phyloP scores from a whole-genome alignment of 2,329 filamentous ascomycete genomes.

The Alternaria conjuncta region DNA sequence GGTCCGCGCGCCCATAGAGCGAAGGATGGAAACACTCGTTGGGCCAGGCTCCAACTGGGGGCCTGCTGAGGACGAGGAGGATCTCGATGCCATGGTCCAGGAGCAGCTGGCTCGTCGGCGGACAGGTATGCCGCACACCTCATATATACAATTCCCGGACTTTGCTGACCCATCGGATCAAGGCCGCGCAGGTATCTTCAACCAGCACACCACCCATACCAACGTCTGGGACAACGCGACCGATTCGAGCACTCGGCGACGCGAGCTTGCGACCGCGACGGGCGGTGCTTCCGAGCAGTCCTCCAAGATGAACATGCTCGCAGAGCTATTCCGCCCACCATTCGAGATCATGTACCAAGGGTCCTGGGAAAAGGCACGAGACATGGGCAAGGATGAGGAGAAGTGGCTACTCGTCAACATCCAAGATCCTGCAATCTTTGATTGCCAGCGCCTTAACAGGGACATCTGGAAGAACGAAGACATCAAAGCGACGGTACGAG shows the following conservation, averaged over 20 bases:
- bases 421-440: conserved; percentile 90
- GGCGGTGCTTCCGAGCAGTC: conserved; percentile 70
- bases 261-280: conserved; percentile 65
- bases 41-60: conserved; percentile 69
- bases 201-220: conserved; percentile 63
- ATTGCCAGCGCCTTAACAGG: conserved; percentile 91
- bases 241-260: conserved; percentile 56
- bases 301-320: conserved; percentile 77
- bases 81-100: conserved; percentile 67
- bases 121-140: conserved; percentile 26
- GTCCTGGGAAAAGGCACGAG: conserved; percentile 82
- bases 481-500: conserved; percentile 79
- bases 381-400: conserved; percentile 82
- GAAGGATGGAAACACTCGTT: conserved; percentile 89
- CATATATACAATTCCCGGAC: conserved; percentile 20
- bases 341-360: conserved; percentile 85
- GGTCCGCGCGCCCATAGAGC: conserved; percentile 88
- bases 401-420: conserved; percentile 98
- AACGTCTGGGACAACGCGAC: conserved; percentile 66
- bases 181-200: conserved; percentile 69
- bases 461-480: conserved; percentile 92
- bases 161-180: conserved; percentile 35
- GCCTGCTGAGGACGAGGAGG: conserved; percentile 54
- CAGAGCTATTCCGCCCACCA: conserved; percentile 90
- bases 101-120: conserved; percentile 66